A percentile compares a stretch with the other conserved stretches of the same genome.
These are phyloP conservation scores for Pestalotiopsis fici DNA, from an alignment of 2,329 filamentous ascomycete genomes.

Conservation along the genomic window DNA sequence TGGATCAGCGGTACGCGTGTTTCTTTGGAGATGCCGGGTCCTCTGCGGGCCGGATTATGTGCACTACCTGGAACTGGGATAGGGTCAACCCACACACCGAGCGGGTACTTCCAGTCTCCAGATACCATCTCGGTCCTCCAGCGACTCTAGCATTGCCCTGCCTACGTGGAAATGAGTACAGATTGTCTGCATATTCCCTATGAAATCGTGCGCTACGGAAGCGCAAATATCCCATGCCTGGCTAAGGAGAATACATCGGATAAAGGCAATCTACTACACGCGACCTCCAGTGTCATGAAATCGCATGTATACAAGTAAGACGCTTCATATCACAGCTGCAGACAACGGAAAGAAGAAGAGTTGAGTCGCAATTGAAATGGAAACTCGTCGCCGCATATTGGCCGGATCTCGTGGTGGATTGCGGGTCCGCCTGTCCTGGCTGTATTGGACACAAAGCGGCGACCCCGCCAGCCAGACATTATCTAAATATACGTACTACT, in stretches of 20 bases:
- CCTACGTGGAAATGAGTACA: background rate
- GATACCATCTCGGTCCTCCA: background rate
- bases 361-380: background rate
- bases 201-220: background rate
- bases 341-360: background rate
- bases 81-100: background rate
- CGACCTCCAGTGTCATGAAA: no score
- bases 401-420: background rate
- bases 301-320: background rate
- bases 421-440: background rate
- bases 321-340: background rate
- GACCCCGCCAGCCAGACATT: background rate
- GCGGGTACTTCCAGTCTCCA: background rate
- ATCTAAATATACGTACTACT: background rate
- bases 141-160: background rate
- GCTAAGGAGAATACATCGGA: no score
- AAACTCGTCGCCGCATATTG: background rate
- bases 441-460: background rate
- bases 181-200: background rate
- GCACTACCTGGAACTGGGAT: background rate
- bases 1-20: constrained; percentile 6
- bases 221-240: background rate
- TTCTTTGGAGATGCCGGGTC: background rate
- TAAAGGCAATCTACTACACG: no score
- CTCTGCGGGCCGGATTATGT: background rate